phyloP scores from a whole-genome alignment of 1,284 basidiomycete species.

The Rhodotorula sp. region DNA sequence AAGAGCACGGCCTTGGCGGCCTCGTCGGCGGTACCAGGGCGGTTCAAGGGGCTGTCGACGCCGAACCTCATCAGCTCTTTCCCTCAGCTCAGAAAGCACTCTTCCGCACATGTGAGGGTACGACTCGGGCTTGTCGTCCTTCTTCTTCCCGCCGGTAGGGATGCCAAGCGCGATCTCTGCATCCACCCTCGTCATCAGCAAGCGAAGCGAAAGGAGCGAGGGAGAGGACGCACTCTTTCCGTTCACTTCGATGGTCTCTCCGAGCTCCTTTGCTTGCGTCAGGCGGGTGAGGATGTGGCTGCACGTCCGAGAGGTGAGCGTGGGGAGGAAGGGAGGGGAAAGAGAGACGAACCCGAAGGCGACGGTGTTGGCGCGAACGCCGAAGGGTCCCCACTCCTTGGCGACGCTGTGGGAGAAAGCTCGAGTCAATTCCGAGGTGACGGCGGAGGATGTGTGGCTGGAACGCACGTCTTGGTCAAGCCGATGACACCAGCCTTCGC shows the following conservation, averaged over 20 bases:
- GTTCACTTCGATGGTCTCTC: slow-evolving; percentile 71
- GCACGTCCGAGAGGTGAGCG: not conserved
- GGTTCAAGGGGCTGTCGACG: slow-evolving; percentile 61
- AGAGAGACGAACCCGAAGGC: slow-evolving; percentile 61
- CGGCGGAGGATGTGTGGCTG: too few species aligned
- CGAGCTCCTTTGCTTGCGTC: slow-evolving; percentile 72
- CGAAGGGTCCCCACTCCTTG: slow-evolving; percentile 80
- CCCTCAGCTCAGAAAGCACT: too few species aligned
- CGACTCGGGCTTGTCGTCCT: slow-evolving; percentile 22
- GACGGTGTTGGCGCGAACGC: slow-evolving; percentile 75
- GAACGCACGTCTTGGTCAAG: slow-evolving; percentile 54
- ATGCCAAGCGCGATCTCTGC: slow-evolving; percentile 68
- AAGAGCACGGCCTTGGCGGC: slow-evolving; percentile 55
- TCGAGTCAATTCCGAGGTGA: not conserved
- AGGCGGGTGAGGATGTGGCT: slow-evolving; percentile 40
- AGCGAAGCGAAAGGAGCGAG: not conserved
- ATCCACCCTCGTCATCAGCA: not conserved
- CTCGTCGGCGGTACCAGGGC: slow-evolving; percentile 57
- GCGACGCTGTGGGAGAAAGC: slow-evolving; percentile 59
- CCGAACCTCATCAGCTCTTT: not conserved
- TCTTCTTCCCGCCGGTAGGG: slow-evolving; percentile 54
- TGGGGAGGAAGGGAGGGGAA: slow-evolving; percentile 36
- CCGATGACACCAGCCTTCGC: slow-evolving; percentile 72
- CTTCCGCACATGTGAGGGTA: slow-evolving; percentile 28
- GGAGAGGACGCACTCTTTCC: slow-evolving; percentile 60